A percentile compares a stretch with the other conserved stretches of the same genome.
Evolutionary conservation across 2,329 filamentous ascomycete species (phyloP).

Genomic region (Monosporascus sp.): DNA sequence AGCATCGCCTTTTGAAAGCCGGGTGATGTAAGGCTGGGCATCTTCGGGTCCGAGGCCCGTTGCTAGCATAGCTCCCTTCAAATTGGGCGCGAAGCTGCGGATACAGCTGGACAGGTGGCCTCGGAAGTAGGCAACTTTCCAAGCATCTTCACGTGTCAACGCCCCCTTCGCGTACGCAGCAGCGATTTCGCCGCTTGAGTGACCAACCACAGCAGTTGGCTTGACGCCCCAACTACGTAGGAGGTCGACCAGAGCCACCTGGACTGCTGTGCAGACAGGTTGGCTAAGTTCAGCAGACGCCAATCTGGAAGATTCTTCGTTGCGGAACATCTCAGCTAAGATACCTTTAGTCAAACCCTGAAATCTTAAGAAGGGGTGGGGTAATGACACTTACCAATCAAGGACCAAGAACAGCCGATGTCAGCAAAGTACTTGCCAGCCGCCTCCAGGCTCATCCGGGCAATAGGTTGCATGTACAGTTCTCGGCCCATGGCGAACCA

Average conservation of each 20-base stretch:
- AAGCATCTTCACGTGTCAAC: not conserved
- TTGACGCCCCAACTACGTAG: not conserved
- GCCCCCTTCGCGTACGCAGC: slow-evolving; percentile 1
- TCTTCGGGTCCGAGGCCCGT: not conserved
- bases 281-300: not conserved
- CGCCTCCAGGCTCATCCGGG: too few species aligned
- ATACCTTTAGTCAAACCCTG: too few species aligned
- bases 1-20: not conserved
- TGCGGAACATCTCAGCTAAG: too few species aligned
- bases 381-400: too few species aligned
- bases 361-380: too few species aligned
- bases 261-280: slow-evolving; percentile 6
- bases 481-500: too few species aligned
- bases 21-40: not conserved
- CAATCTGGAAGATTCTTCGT: not conserved
- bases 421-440: too few species aligned
- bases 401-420: too few species aligned
- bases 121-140: not conserved
- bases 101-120: not conserved
- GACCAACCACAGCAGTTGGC: not conserved
- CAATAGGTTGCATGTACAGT: too few species aligned
- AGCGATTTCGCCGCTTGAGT: slow-evolving; percentile 3
- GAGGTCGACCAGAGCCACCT: not conserved
- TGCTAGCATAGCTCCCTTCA: not conserved
- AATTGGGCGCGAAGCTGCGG: not conserved